Evolutionary conservation across 2,329 filamentous ascomycete species (phyloP), one percentile per base, ranked within the genome.

Genomic region (Fusarium penzigii): DNA sequence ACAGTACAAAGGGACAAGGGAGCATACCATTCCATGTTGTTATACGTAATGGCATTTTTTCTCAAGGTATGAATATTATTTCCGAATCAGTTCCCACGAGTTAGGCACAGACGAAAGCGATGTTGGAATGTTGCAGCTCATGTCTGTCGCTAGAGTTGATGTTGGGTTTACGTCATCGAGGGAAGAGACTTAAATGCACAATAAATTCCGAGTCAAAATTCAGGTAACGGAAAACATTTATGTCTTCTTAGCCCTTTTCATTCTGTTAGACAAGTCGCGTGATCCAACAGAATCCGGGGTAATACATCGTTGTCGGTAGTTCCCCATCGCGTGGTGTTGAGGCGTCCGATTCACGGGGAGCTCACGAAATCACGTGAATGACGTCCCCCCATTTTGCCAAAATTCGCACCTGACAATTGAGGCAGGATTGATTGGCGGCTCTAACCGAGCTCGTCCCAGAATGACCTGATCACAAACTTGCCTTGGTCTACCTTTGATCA

Each of bases 11-110:
- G 17, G 39, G 42, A 12, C 16, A 41, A 11, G 14, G 20, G 36
- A 38, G 61, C 80, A 68, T 71, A 90, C 89, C 89, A 74, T 93
- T 93, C 89, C 89, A 93, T 13, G 88, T 90, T 3, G 90, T 94
- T 63, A 96, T 90, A 55, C 91, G 86, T 58, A 95, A 76, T 14
- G 79, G 81, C 88, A 92, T 92, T 17, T 25, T 25, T 25, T 7
- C 20, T 25, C 20, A 25, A 36, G 10, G 4, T 12, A 36, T 11
- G 10, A 36, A 36, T 36, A 11, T 36, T 36, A 12, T 36, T 12
- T 36, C 13, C 32, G 32, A 36, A 36, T 12, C 32, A 14, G 7
- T 25, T 7, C 7, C 20, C 20, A 36, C 32, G 9, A 11, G 32
- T 3, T 12, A 9, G 13, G 9, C 10, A 36, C 32, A 36, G 32